These are phyloP conservation scores for Posidonia oceanica DNA, from an alignment of 116 monocot genomes.

Conservation along the genomic window DNA sequence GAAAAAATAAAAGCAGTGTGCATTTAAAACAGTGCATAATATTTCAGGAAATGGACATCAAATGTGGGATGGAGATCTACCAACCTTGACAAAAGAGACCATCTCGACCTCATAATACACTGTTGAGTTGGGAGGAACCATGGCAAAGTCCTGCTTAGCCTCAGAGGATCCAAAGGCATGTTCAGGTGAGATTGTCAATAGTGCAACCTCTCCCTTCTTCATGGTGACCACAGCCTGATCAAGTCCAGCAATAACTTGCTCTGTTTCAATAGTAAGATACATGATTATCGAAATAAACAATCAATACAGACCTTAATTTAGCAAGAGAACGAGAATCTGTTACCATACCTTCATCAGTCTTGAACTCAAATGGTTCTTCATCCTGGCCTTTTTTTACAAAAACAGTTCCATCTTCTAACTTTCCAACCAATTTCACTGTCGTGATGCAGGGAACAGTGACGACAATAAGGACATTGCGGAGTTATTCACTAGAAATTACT, in stretches of 20 bases:
- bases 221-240: conserved; percentile 64
- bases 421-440: conserved; percentile 78
- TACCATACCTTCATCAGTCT: conserved; percentile 67
- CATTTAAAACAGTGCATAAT: no score
- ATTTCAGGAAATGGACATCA: background rate
- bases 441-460: background rate
- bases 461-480: background rate
- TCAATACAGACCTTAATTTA: background rate
- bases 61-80: background rate
- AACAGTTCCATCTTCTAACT: conserved; percentile 67
- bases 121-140: conserved; percentile 77
- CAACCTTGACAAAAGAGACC: conserved; percentile 80
- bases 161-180: conserved; percentile 52
- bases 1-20: background rate
- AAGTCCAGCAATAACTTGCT: conserved; percentile 74
- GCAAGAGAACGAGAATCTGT: background rate
- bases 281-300: no score
- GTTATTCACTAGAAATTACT: background rate
- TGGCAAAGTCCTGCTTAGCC: conserved; percentile 70
- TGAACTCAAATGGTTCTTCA: conserved; percentile 69
- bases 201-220: conserved; percentile 89
- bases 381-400: conserved; percentile 75
- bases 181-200: conserved; percentile 65
- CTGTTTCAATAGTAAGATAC: conserved; percentile 16
- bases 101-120: conserved; percentile 76